Evolutionary conservation across 495 filamentous ascomycete species (phyloP), one percentile per base, ranked within the genome.

Genomic region (Aspergillus campestris): DNA sequence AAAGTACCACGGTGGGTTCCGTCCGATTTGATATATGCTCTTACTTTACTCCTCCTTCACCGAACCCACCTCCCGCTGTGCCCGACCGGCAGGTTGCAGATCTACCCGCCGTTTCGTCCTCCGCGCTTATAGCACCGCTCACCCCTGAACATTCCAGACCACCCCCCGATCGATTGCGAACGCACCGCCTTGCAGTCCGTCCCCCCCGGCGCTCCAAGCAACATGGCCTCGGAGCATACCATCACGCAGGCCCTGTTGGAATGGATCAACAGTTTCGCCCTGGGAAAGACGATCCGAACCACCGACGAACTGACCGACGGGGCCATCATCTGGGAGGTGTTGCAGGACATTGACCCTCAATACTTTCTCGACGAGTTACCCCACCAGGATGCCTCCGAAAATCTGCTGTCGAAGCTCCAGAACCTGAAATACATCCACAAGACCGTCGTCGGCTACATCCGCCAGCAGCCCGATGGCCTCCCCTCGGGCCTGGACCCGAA

Each of bases 241-340:
- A 64, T 67, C 47, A 69, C 62, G 49, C 65, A 70, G 52, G 77
- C 75, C 49, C 61, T 81, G 43, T 53, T 80, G 51, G 74, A 78
- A 67, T 81, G 77, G 77, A 67, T 78, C 55, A 79, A 77, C 59
- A 70, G 66, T 57, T 74, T 77, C 53, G 64, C 69, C 35, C 53
- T 76, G 15, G 64, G 65, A 31, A 63, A 67, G 50, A 70, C 62
- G 24, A 65, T 75, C 41, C 59, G 65, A 30, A 60, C 60, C 36
- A 59, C 80, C 45, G 75, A 77, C 45, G 81, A 89, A 53, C 72
- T 95, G 55, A 80, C 75, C 42, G 84, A 94, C 61, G 89, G 87
- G 38, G 73, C 77, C 40, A 73, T 86, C 27, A 73, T 94, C 52
- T 78, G 83, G 84, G 69, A 78, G 52, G 75, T 81, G 61, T 59